Base-by-base conservation (phyloP, 768 basidiomycete genomes). In the Macrocybe gigantea region DNA sequence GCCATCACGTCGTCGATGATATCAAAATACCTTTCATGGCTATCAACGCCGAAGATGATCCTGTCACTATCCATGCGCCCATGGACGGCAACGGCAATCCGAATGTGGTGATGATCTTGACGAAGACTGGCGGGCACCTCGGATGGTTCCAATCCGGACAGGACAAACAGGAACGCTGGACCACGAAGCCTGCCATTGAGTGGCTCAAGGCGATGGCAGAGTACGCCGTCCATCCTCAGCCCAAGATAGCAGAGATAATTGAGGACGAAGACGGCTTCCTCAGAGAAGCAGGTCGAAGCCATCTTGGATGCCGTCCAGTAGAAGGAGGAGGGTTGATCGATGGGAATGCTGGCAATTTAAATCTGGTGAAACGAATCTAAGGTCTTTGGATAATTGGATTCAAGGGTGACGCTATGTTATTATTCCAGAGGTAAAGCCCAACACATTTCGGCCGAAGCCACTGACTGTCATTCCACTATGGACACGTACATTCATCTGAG, bases 31-130 rank as follows among this genome's bases (percentile, higher is more conserved):
- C 85, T 5, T 76, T 78, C 56, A 68, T 87, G 5, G 73, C 77
- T 5, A 64, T 85, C 49, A 80, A 79, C 52, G 68, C 83, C 7
- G 68, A 69, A 12, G 79, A 84, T 57, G 83, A 84, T 58, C 83
- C 83, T 6, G 70, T 84, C 41, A 73, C 82, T 13, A 67, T 64
- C 43, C 62, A 68, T 15, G 57, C 75, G 31, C 80, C 79, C 29
- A 60, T 64, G 49, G 65, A 75, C 41, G 63, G 61, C 5, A 65
- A 62, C 37, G 64, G 63, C 14, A 71, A 69, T 49, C 59, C 59
- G n/a, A 74, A 68, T 64, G 69, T 77, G 12, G 61, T 70, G 5
- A 70, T 77, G 57, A 77, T 65, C 4, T 51, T 75, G 41, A 83
- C 83, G 0, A 54, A 63, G 14, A 55, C 62, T 34, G 85, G 81